Conservation (phyloP, 2,329 filamentous ascomycete genomes). For the Tolypocladium paradoxum region DNA sequence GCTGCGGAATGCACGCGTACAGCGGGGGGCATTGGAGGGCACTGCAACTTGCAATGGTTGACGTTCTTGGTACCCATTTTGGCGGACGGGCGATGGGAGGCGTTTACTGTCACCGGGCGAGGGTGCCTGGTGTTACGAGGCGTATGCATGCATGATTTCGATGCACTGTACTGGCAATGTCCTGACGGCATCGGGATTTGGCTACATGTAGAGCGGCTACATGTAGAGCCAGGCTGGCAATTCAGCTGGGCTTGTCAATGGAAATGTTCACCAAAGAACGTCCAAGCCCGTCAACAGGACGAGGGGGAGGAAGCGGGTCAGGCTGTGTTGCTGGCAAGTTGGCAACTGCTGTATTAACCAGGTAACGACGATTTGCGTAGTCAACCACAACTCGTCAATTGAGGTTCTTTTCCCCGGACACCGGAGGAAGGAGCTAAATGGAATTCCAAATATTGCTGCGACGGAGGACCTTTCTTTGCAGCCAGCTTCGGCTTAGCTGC, state of each 20-base stretch:
- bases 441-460: too few relatives aligned
- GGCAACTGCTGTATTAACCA: background rate
- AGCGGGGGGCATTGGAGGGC: background rate
- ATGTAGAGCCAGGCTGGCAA: background rate
- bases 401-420: too few relatives aligned
- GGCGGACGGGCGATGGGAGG: background rate
- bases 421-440: too few relatives aligned
- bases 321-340: background rate
- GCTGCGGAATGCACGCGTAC: background rate
- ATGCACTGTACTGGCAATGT: background rate
- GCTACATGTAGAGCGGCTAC: background rate
- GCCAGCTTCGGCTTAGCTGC: too few relatives aligned
- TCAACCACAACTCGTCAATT: too few relatives aligned
- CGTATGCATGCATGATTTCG: slow-evolving; percentile 3
- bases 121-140: background rate
- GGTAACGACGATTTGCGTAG: too few relatives aligned
- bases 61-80: background rate
- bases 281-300: background rate
- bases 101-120: slow-evolving; percentile 1
- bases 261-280: background rate
- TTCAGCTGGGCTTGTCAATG: background rate
- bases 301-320: background rate
- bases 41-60: background rate
- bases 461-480: too few relatives aligned
- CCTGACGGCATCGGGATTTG: background rate